A percentile compares a stretch with the other conserved stretches of the same genome.
Evolutionary conservation across 2,329 filamentous ascomycete genomes (phyloP).

Genomic region (Phoma sp.): DNA sequence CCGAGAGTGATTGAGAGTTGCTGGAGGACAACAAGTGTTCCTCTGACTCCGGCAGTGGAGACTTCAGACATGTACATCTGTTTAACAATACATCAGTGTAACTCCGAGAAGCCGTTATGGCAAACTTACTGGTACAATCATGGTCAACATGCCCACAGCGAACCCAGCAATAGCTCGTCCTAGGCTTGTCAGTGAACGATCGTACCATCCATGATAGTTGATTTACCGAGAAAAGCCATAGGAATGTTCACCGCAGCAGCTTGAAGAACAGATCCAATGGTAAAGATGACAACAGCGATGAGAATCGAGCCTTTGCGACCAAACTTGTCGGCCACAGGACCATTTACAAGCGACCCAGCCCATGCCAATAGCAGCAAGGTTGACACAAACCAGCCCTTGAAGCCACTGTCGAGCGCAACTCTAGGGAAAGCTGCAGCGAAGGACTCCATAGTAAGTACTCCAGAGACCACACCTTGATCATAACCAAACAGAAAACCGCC

Average conservation of each 20-base stretch:
- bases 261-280: conserved; percentile 27
- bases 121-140: conserved; percentile 28
- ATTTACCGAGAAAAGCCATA: conserved; percentile 27
- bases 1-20: conserved; percentile 31
- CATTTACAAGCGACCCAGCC: conserved; percentile 34
- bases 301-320: conserved; percentile 30
- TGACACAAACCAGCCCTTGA: conserved; percentile 35
- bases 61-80: conserved; percentile 34
- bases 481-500: conserved; percentile 34
- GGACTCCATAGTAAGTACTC: conserved; percentile 31
- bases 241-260: conserved; percentile 27
- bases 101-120: too few relatives aligned
- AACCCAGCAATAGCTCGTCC: conserved; percentile 32
- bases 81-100: background rate
- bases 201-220: background rate
- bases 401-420: conserved; percentile 26
- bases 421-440: conserved; percentile 31
- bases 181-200: background rate
- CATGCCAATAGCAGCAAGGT: conserved; percentile 28
- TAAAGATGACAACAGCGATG: conserved; percentile 31
- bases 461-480: conserved; percentile 30
- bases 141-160: conserved; percentile 30
- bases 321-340: conserved; percentile 30
- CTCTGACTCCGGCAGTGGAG: conserved; percentile 27
- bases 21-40: conserved; percentile 31